Conservation (phyloP, 495 filamentous ascomycete genomes). For the Xylaria sp. region DNA sequence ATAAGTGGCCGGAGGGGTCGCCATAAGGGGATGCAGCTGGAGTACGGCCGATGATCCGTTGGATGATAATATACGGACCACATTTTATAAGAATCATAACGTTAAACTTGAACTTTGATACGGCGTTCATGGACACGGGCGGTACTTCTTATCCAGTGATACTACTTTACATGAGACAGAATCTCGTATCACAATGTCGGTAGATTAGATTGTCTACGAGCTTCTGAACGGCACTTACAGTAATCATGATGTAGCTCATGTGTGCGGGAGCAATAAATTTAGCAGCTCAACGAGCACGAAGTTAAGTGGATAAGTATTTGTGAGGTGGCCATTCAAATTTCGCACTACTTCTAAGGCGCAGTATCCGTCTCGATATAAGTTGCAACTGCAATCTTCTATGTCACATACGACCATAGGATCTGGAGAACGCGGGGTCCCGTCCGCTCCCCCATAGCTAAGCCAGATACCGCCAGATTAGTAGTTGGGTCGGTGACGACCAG, state of each 20-base stretch:
- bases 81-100: neutral
- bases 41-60: neutral
- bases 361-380: no score
- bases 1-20: slow-evolving; percentile 34
- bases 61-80: neutral
- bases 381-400: no score
- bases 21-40: slow-evolving; percentile 2
- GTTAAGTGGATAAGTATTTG: no score
- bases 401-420: slow-evolving; percentile 54
- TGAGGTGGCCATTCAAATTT: no score
- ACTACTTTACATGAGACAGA: neutral
- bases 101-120: neutral
- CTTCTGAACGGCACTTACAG: no score
- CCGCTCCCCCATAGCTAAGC: slow-evolving; percentile 58
- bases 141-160: neutral
- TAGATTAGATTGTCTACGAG: neutral
- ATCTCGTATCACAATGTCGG: neutral
- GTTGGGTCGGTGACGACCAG: slow-evolving; percentile 59
- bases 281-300: no score
- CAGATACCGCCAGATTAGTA: slow-evolving; percentile 49
- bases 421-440: slow-evolving; percentile 58
- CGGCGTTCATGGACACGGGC: neutral
- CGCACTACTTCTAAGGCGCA: no score
- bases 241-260: no score
- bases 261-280: no score